Percentiles rank a stretch among this genome's conserved stretches.
phyloP scores from a whole-genome alignment of 768 basidiomycete species.

The Saitozyma sp. region DNA sequence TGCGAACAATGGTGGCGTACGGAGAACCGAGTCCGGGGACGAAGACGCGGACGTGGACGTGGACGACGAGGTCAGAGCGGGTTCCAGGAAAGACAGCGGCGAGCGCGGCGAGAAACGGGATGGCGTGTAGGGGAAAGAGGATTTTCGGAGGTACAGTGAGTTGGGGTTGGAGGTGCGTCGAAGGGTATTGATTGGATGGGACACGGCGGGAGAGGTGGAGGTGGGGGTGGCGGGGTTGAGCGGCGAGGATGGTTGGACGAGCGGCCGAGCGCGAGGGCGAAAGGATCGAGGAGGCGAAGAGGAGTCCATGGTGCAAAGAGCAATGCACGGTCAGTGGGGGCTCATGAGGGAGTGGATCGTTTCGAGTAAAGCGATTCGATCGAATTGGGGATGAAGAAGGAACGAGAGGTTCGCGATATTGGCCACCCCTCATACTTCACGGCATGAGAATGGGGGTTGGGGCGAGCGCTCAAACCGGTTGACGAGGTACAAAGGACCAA shows the following conservation, averaged over 20 bases:
- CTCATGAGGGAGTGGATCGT: no score
- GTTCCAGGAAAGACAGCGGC: constrained; percentile 27
- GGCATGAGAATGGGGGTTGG: no score
- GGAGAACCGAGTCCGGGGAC: not conserved
- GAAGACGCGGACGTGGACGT: not conserved
- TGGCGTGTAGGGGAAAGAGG: constrained; percentile 12
- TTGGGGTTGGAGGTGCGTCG: constrained; percentile 7
- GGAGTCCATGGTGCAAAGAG: no score
- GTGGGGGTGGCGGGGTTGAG: constrained; percentile 11
- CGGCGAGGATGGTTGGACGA: constrained; percentile 17
- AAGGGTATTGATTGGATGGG: constrained; percentile 4
- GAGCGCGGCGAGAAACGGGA: constrained; percentile 33
- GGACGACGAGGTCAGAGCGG: not conserved
- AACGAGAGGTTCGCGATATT: no score
- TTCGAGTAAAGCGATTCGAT: no score
- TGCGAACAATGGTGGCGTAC: constrained; percentile 17
- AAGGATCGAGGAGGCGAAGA: not conserved
- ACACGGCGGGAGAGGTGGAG: constrained; percentile 8
- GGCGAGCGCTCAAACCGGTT: no score
- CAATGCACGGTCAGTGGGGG: no score
- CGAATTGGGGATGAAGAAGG: no score
- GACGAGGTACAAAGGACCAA: no score
- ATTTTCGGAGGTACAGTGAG: constrained; percentile 11
- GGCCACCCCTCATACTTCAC: no score
- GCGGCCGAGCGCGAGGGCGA: constrained; percentile 12